Evolutionary conservation across 345 rosid species (phyloP).

Genomic region (Eucalyptus victrix): DNA sequence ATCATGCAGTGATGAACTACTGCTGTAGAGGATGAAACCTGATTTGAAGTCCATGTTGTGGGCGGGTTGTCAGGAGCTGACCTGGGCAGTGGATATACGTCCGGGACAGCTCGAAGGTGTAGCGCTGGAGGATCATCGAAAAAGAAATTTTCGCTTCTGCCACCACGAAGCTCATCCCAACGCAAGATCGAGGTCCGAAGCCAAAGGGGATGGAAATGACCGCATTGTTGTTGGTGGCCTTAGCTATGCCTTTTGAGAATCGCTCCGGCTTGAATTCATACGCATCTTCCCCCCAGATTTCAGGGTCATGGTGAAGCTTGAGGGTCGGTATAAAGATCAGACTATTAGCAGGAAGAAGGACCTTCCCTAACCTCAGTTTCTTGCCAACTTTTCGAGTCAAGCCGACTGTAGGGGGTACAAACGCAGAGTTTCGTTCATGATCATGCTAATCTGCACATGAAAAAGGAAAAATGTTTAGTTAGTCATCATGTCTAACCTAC

Average conservation of each 20-base stretch:
- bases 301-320: slow-evolving; percentile 8
- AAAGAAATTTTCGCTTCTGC: slow-evolving; percentile 14
- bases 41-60: slow-evolving; percentile 16
- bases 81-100: slow-evolving; percentile 13
- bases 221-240: slow-evolving; percentile 11
- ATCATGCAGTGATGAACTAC: neutral
- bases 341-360: neutral
- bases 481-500: neutral
- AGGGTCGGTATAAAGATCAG: neutral
- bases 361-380: slow-evolving; percentile 1
- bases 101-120: slow-evolving; percentile 14
- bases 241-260: slow-evolving; percentile 15
- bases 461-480: neutral
- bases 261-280: slow-evolving; percentile 17
- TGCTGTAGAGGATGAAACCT: neutral
- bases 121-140: slow-evolving; percentile 28
- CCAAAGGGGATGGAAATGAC: slow-evolving; percentile 15
- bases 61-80: neutral
- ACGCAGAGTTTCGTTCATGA: slow-evolving; percentile 6
- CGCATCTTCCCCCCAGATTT: slow-evolving; percentile 21
- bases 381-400: neutral
- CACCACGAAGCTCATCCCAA: slow-evolving; percentile 15
- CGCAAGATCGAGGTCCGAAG: slow-evolving; percentile 17
- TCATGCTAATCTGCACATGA: slow-evolving; percentile 3
- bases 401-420: slow-evolving; percentile 10